phyloP scores from a whole-genome alignment of 306 rosid species.

The Arachis hypogaea region DNA sequence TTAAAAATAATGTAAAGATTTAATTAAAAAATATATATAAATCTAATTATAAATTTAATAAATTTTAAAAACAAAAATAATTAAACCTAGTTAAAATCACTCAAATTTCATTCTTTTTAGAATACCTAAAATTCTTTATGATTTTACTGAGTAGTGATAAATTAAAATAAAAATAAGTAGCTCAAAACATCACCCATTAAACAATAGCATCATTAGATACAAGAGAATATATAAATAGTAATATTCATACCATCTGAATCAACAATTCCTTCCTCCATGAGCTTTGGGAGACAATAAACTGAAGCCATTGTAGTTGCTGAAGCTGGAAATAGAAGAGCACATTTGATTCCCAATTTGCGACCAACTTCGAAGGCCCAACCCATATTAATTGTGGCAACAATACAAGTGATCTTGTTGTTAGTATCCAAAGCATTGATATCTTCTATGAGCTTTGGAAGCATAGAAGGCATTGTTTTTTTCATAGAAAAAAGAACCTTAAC shows the following conservation, averaged over 20 bases:
- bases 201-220: too few relatives aligned
- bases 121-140: too few relatives aligned
- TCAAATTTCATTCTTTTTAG: too few relatives aligned
- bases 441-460: slow-evolving; percentile 51
- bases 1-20: too few relatives aligned
- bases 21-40: too few relatives aligned
- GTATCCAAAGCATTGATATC: slow-evolving; percentile 28
- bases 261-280: slow-evolving; percentile 50
- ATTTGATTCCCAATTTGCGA: slow-evolving; percentile 43
- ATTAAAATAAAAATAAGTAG: not conserved
- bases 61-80: too few relatives aligned
- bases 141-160: too few relatives aligned
- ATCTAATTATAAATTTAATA: too few relatives aligned
- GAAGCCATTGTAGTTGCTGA: slow-evolving; percentile 51
- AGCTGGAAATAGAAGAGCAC: slow-evolving; percentile 52
- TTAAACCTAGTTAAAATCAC: too few relatives aligned
- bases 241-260: slow-evolving; percentile 30
- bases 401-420: slow-evolving; percentile 42
- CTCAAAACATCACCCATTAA: too few relatives aligned
- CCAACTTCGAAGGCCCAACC: slow-evolving; percentile 56
- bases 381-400: slow-evolving; percentile 49
- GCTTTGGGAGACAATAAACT: slow-evolving; percentile 35
- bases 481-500: slow-evolving; percentile 20
- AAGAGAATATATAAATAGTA: not conserved
- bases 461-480: slow-evolving; percentile 34